Base-by-base conservation (phyloP, 495 filamentous ascomycete species). In the Clohesyomyces aquaticus region DNA sequence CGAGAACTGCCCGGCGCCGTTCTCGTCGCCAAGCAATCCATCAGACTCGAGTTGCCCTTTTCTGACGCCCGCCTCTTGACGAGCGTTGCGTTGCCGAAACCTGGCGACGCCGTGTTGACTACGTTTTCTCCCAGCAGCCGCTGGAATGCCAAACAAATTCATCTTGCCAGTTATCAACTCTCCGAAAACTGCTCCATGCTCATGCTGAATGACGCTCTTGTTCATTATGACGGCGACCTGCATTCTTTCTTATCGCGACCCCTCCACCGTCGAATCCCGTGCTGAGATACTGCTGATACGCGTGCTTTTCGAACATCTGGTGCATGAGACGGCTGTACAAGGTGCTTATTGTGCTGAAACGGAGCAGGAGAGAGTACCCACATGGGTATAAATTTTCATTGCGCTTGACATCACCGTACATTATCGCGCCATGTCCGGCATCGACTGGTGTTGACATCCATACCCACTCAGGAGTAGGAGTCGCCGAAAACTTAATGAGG, bases 361-460 rank as follows among this genome's bases (percentile, higher is more conserved):
- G 11, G 23, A 18, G 49, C 18, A 4, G 21, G 9, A 52, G 10
- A 16, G 26, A 29, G 55, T 65, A 57, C 48, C 62, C 55, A 65
- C 62, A 59, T 22, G 35, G n/a, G n/a, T 49, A 55, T 63, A 21
- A 19, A 12, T 28, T 28, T n/a, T 55, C 19, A 25, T 10, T 14
- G 12, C 50, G 26, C 28, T 65, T 59, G 54, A 65, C 62, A 65
- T 65, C 62, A 65, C 29, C 14, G 62, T 59, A 59, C 55, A 59
- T 65, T 29, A 45, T 46, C 45, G 52, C 41, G 18, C 19, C 59
- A 63, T 25, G 25, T 47, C 38, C 43, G 43, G 4, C n/a, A n/a
- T n/a, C 21, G 16, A 23, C 4, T 18, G 21, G 4, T 47, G 43
- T 47, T 4, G n/a, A 47, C 18, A 25, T 22, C 14, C 46, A 12